phyloP scores from a whole-genome alignment of 257 asterid genomes.

The Lavandula angustifolia region DNA sequence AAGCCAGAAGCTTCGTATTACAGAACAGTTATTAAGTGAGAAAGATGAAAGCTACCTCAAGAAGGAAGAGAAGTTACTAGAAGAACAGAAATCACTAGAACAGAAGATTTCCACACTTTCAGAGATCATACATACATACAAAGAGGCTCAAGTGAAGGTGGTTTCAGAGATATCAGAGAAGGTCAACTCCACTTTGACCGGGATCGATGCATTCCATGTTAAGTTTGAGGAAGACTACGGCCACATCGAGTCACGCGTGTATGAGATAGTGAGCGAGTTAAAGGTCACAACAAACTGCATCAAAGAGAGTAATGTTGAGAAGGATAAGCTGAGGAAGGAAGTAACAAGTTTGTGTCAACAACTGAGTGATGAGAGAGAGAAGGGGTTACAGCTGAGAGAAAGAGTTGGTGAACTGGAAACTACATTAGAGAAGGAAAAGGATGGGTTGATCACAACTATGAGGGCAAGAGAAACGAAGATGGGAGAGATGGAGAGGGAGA shows the following conservation, averaged over 20 bases:
- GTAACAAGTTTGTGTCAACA: constrained; percentile 40
- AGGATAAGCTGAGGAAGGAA: constrained; percentile 51
- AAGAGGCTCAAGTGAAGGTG: constrained; percentile 51
- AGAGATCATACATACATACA: constrained; percentile 41
- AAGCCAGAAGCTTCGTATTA: constrained; percentile 78
- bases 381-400: constrained; percentile 35
- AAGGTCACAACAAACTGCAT: constrained; percentile 53
- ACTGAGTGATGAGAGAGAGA: constrained; percentile 46
- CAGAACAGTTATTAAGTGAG: constrained; percentile 73
- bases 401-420: constrained; percentile 47
- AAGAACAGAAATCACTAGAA: constrained; percentile 52
- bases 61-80: constrained; percentile 69
- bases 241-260: constrained; percentile 79
- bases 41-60: constrained; percentile 57
- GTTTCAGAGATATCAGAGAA: constrained; percentile 48
- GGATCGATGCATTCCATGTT: constrained; percentile 62
- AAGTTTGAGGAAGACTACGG: constrained; percentile 95
- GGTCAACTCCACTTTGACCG: constrained; percentile 47
- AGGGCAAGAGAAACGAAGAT: constrained; percentile 44
- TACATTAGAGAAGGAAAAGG: constrained; percentile 38
- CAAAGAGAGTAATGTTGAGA: constrained; percentile 49
- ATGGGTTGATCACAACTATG: constrained; percentile 37
- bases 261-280: constrained; percentile 65
- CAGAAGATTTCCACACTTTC: constrained; percentile 48
- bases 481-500: constrained; percentile 49